A percentile compares a stretch with the other conserved stretches of the same genome.
Conservation (phyloP, 2,329 filamentous ascomycete species). For the Pseudocercospora macadamiae region DNA sequence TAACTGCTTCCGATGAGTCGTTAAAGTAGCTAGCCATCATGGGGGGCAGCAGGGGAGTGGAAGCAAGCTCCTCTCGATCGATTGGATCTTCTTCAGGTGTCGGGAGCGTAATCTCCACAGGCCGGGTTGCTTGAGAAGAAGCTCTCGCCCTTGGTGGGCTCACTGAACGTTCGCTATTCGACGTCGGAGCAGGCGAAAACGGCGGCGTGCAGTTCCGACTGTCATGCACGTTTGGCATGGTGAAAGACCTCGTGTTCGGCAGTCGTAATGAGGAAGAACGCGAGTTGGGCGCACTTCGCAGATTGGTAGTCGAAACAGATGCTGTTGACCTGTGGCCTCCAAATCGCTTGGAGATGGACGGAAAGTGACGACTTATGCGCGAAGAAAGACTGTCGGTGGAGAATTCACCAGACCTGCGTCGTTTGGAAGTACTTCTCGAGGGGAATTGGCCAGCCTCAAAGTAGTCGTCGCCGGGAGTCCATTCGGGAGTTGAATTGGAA, state of each 20-base stretch:
- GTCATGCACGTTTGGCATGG: constrained; percentile 40
- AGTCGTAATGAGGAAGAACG: constrained; percentile 72
- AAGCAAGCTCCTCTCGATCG: constrained; percentile 66
- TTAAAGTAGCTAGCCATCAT: constrained; percentile 66
- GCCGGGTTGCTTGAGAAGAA: constrained; percentile 16
- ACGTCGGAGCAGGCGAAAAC: constrained; percentile 24
- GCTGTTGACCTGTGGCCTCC: constrained; percentile 50
- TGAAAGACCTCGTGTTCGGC: constrained; percentile 68
- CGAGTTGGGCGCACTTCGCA: constrained; percentile 41
- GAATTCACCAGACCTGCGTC: constrained; percentile 62
- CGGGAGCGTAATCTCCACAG: constrained; percentile 30
- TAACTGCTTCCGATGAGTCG: constrained; percentile 58
- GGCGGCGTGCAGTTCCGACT: constrained; percentile 41
- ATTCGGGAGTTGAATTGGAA: constrained; percentile 28
- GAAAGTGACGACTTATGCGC: constrained; percentile 58
- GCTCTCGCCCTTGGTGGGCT: constrained; percentile 23
- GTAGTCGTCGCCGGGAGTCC: constrained; percentile 55
- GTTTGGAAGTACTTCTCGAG: constrained; percentile 52
- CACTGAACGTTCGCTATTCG: constrained; percentile 17
- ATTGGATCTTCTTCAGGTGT: constrained; percentile 47
- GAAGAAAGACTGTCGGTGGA: constrained; percentile 65
- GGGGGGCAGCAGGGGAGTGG: constrained; percentile 83
- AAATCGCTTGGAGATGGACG: constrained; percentile 59
- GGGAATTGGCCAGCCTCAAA: constrained; percentile 62
- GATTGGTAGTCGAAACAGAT: constrained; percentile 28